Evolutionary conservation across 192 early-diverging fungal genomes (phyloP), one percentile per base, ranked within the genome.

Genomic region (Backusella macrospora): DNA sequence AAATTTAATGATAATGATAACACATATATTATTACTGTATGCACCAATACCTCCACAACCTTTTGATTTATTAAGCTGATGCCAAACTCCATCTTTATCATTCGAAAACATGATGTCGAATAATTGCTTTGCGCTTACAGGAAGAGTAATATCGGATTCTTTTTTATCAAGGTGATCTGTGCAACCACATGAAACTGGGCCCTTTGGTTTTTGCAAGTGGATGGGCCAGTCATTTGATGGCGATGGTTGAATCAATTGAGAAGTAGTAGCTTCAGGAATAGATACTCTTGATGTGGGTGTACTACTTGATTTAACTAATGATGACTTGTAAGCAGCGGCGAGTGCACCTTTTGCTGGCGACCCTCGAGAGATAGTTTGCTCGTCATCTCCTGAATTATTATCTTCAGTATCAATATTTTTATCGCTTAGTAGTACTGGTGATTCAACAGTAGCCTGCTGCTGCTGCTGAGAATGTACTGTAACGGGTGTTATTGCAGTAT

Each of bases 141-240:
- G 62, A 16, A 90, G 71, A 21, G 81, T 81, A 49, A 85, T 48
- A 9, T 90, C 86, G 14, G 75, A 40, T 18, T 91, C 88, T 29
- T 78, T 70, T 65, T 87, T 85, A 38, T 93, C 92, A 44, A 88
- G 71, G 81, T 93, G 92, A 46, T 92, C 91, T n/a, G 80, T 67
- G 69, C 92, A 93, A 13, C 83, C 81, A 64, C 92, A 93, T 14
- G 68, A 16, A 0, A 88, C 80, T 37, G 86, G 85, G 0, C 55
- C 81, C 8, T 80, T 64, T 0, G 91, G 91, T 14, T 62, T 55
- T 6, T 80, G 70, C 9, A 88, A 62, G 9, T 46, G 62, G 14
- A 78, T 49, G 13, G 92, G 90, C 52, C 70, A 71, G 8, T 37
- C 8, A 14, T 38, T 23, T 5, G 15, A 16, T 23, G 39, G 13